These are phyloP conservation scores for Cercophora newfieldiana DNA, from an alignment of 495 filamentous ascomycete species.

Conservation along the genomic window DNA sequence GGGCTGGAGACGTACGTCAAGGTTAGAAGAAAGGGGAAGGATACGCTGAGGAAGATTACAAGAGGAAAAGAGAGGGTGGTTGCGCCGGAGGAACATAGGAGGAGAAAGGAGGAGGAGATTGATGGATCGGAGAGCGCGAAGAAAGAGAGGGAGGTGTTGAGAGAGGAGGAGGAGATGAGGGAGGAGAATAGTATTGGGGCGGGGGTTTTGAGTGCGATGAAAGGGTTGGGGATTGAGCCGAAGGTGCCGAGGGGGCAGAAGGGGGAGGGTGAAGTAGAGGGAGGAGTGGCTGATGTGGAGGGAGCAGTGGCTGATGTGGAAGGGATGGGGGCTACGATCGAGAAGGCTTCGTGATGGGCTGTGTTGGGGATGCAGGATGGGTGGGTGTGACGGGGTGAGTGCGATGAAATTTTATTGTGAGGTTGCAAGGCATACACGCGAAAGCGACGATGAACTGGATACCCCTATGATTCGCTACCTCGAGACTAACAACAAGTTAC, in stretches of 20 bases:
- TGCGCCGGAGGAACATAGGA: conserved; percentile 44
- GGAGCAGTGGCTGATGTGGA: too few relatives aligned
- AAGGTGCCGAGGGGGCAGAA: conserved; percentile 29
- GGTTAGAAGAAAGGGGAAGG: conserved; percentile 59
- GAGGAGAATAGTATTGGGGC: conserved; percentile 37
- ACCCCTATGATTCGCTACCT: too few relatives aligned
- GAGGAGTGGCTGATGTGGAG: not conserved
- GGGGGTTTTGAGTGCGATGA: conserved; percentile 38
- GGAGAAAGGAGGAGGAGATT: conserved; percentile 41
- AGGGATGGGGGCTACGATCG: too few relatives aligned
- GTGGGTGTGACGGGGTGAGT: too few relatives aligned
- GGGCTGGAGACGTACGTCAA: conserved; percentile 79
- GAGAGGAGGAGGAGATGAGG: conserved; percentile 36
- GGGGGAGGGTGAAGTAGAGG: conserved; percentile 10
- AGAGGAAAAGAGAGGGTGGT: conserved; percentile 40
- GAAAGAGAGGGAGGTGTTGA: conserved; percentile 45
- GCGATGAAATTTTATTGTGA: too few relatives aligned
- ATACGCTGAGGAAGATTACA: conserved; percentile 38
- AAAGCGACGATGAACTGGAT: too few relatives aligned
- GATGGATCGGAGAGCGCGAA: conserved; percentile 55
- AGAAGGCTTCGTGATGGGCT: too few relatives aligned
- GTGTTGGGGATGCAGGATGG: too few relatives aligned
- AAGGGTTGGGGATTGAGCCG: conserved; percentile 34
- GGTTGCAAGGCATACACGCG: too few relatives aligned
- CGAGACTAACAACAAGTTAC: too few relatives aligned